Conservation (phyloP, 1,284 basidiomycete genomes). For the Puccinia brachypodii region DNA sequence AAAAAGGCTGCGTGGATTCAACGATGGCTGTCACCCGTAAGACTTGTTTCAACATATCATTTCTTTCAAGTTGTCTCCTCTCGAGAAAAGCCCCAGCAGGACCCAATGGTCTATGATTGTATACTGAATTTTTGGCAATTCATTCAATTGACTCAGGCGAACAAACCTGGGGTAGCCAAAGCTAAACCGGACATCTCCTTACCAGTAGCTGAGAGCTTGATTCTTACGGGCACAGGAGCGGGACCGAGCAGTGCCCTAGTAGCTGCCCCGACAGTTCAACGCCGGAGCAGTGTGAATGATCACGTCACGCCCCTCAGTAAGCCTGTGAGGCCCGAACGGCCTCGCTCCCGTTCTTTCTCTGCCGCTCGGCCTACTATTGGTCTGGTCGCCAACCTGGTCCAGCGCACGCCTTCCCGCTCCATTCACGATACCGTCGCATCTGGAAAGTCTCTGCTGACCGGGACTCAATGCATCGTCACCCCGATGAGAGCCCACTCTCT, state of each 20-base stretch:
- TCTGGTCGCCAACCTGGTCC: slow-evolving; percentile 6
- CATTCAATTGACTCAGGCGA: background rate
- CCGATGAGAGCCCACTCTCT: slow-evolving; percentile 11
- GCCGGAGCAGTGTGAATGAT: slow-evolving; percentile 26
- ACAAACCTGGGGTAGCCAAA: background rate
- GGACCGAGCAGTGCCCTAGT: background rate
- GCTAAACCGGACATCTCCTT: slow-evolving; percentile 4
- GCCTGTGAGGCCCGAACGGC: background rate
- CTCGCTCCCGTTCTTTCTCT: slow-evolving; percentile 24
- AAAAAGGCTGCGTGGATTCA: slow-evolving; percentile 30
- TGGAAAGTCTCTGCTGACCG: background rate
- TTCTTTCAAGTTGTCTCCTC: background rate
- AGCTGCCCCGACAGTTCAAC: background rate
- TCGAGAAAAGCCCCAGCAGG: background rate
- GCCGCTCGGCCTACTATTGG: slow-evolving; percentile 2
- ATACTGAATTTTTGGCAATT: background rate
- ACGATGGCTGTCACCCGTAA: slow-evolving; percentile 24
- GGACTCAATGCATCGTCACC: background rate
- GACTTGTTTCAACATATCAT: background rate
- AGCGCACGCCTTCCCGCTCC: slow-evolving; percentile 7
- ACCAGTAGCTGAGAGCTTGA: slow-evolving; percentile 5
- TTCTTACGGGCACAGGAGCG: background rate
- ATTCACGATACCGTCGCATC: background rate
- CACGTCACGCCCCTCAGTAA: background rate
- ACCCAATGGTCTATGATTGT: background rate